Conservation (phyloP, 768 basidiomycete genomes). For the Boletus vermiculosoides region DNA sequence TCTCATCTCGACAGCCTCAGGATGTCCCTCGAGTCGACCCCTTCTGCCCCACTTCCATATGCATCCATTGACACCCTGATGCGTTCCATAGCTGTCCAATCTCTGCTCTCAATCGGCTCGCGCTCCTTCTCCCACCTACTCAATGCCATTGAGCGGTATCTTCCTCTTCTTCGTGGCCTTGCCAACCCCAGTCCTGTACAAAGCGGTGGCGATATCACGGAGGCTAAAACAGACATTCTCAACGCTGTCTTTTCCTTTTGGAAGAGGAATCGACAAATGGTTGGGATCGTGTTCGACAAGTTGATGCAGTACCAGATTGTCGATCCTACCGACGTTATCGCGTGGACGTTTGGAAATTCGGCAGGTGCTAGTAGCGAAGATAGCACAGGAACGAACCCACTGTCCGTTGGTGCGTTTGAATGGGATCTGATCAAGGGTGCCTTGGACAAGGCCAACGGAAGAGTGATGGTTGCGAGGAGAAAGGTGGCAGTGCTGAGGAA, state of each 20-base stretch:
- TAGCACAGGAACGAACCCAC: constrained; percentile 34
- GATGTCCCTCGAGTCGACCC: constrained; percentile 54
- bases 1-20: constrained; percentile 69
- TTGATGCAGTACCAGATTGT: constrained; percentile 98
- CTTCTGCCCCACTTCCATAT: constrained; percentile 49
- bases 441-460: constrained; percentile 87
- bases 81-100: constrained; percentile 82
- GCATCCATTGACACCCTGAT: constrained; percentile 64
- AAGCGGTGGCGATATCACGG: constrained; percentile 39
- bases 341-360: constrained; percentile 73
- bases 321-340: constrained; percentile 87
- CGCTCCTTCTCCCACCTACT: constrained; percentile 97
- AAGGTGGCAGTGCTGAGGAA: constrained; percentile 75
- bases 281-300: constrained; percentile 94
- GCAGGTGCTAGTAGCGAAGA: constrained; percentile 36
- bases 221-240: constrained; percentile 72
- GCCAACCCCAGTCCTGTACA: constrained; percentile 30
- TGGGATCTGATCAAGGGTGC: constrained; percentile 86
- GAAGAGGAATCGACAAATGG: constrained; percentile 81
- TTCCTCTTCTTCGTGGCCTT: constrained; percentile 68
- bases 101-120: constrained; percentile 86
- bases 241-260: constrained; percentile 75
- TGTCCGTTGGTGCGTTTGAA: constrained; percentile 58
- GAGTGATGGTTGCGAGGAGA: constrained; percentile 73
- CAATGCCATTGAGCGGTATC: constrained; percentile 95